Conservation (phyloP, 495 filamentous ascomycete genomes). For the Penicillium odoratum region DNA sequence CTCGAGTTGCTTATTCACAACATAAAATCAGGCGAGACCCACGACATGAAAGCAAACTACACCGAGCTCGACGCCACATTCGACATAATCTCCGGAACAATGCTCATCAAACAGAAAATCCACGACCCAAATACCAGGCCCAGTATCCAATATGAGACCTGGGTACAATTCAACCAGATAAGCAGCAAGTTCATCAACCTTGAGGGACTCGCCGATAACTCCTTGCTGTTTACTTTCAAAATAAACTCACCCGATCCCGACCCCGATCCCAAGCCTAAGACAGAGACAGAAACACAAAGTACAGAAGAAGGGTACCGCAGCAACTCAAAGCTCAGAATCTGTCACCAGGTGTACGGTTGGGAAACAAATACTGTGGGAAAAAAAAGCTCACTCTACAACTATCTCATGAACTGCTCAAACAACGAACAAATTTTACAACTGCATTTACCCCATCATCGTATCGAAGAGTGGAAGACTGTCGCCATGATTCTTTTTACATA, state of each 20-base stretch:
- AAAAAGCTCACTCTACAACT: conserved; percentile 21
- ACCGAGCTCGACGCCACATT: conserved; percentile 30
- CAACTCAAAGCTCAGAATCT: conserved; percentile 2
- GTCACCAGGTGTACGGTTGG: conserved; percentile 17
- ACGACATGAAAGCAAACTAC: conserved; percentile 16
- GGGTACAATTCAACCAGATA: conserved; percentile 15
- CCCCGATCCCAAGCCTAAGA: neutral
- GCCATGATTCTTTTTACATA: conserved; percentile 35
- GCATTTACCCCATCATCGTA: conserved; percentile 21
- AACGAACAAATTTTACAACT: conserved; percentile 23
- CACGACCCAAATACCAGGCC: conserved; percentile 10
- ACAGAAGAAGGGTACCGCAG: neutral
- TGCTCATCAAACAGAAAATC: conserved; percentile 27
- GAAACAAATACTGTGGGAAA: neutral
- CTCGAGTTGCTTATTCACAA: conserved; percentile 15
- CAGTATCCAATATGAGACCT: neutral
- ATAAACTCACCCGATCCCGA: neutral
- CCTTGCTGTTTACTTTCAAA: conserved; percentile 26
- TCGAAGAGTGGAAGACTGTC: conserved; percentile 31
- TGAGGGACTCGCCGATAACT: conserved; percentile 28
- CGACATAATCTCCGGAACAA: conserved; percentile 22
- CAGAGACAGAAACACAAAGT: conserved; percentile 1
- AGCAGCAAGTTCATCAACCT: conserved; percentile 31
- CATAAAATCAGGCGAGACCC: conserved; percentile 13
- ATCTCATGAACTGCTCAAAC: conserved; percentile 18